Evolutionary conservation across 169 alveolate genomes (phyloP).

Genomic region (Miamiensis avidus): DNA sequence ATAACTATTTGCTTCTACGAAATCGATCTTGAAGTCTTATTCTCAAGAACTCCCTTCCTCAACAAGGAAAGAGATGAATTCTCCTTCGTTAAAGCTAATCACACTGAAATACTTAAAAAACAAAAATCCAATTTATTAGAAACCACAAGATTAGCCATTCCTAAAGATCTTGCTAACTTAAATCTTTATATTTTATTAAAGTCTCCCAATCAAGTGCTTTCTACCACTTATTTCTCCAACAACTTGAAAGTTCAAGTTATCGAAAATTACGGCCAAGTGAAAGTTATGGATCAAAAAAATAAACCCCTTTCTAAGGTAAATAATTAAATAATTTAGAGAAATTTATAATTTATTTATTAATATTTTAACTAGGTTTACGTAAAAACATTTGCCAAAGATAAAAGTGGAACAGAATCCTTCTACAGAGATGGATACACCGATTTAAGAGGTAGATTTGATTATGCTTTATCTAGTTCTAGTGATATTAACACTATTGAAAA

Average conservation of each 20-base stretch:
- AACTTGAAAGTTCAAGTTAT: conserved; percentile 48
- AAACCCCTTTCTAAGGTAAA: conserved; percentile 54
- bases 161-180: conserved; percentile 44
- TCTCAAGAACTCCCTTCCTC: conserved; percentile 68
- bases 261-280: conserved; percentile 72
- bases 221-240: conserved; percentile 58
- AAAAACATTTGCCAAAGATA: conserved; percentile 60
- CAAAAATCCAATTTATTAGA: conserved; percentile 11
- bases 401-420: conserved; percentile 50
- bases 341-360: background rate
- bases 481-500: conserved; percentile 45
- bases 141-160: conserved; percentile 37
- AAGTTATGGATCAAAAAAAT: conserved; percentile 49
- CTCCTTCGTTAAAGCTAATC: conserved; percentile 53
- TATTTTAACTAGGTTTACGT: conserved; percentile 47
- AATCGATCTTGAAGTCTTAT: conserved; percentile 66
- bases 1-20: conserved; percentile 53
- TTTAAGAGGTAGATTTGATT: conserved; percentile 79
- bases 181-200: conserved; percentile 58
- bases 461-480: conserved; percentile 60
- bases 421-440: conserved; percentile 82
- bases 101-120: conserved; percentile 22
- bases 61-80: conserved; percentile 47
- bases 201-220: conserved; percentile 13
- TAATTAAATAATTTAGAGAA: background rate